Percentiles rank a stretch among this genome's conserved stretches.
Evolutionary conservation across 495 filamentous ascomycete genomes (phyloP).

Genomic region (Rhizodiscina lignyota): DNA sequence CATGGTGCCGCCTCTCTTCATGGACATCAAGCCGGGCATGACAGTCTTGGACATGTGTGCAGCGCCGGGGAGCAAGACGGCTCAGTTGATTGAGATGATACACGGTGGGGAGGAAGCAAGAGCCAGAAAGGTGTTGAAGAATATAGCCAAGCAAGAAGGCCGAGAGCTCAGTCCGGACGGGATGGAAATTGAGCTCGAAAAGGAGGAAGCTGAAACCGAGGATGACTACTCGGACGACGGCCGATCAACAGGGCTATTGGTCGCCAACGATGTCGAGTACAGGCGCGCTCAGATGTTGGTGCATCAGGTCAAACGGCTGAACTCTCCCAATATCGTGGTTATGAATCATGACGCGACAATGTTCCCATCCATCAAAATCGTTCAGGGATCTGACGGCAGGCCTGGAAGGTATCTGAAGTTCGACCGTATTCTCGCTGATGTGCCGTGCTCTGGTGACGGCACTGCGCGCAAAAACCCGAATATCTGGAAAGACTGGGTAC

Average conservation of each 20-base stretch:
- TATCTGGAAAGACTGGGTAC: conserved; percentile 89
- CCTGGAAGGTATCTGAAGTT: conserved; percentile 74
- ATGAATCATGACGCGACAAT: conserved; percentile 96
- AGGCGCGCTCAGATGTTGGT: conserved; percentile 91
- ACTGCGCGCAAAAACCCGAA: conserved; percentile 80
- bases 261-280: conserved; percentile 93
- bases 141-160: conserved; percentile 30
- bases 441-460: conserved; percentile 92
- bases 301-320: conserved; percentile 91
- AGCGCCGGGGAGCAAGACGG: conserved; percentile 89
- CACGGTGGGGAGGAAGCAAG: conserved; percentile 80
- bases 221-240: conserved; percentile 59
- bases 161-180: conserved; percentile 31
- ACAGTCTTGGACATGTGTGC: conserved; percentile 88
- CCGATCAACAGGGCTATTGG: conserved; percentile 72
- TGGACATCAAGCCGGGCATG: conserved; percentile 84
- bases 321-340: conserved; percentile 91
- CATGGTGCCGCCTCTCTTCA: conserved; percentile 93
- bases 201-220: conserved; percentile 29
- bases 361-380: conserved; percentile 77
- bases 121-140: conserved; percentile 35
- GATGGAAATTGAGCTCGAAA: conserved; percentile 19
- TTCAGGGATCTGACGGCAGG: conserved; percentile 33
- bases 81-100: conserved; percentile 86
- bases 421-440: conserved; percentile 89